A percentile compares a stretch with the other conserved stretches of the same genome.
phyloP scores from a whole-genome alignment of 352 stramenopile species.

The Blastocystis hominis region DNA sequence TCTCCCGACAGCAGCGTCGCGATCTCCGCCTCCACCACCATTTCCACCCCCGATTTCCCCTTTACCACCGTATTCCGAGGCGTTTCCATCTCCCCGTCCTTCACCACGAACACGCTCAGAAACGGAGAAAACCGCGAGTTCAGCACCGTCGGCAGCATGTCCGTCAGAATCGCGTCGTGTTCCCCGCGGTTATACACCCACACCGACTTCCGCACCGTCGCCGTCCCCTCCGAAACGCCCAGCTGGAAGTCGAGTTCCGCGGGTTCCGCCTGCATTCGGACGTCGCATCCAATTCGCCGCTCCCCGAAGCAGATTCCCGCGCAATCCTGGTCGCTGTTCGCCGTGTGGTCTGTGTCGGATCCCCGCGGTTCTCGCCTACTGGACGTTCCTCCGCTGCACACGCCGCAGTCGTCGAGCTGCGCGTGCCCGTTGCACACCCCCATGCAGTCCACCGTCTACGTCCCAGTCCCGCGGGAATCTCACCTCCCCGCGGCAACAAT shows the following conservation, averaged over 20 bases:
- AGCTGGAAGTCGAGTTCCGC: neutral
- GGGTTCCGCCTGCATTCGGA: neutral
- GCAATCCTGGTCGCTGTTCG: slow-evolving; percentile 31
- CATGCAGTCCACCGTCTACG: slow-evolving; percentile 17
- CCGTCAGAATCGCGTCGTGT: neutral
- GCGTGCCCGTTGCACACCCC: neutral
- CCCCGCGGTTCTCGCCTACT: neutral
- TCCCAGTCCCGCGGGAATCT: neutral
- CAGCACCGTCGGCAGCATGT: neutral
- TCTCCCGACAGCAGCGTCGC: neutral
- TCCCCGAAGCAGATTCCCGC: neutral
- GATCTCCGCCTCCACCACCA: neutral
- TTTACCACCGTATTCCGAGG: neutral
- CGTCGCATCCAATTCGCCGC: neutral
- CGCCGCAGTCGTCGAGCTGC: neutral
- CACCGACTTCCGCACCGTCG: neutral
- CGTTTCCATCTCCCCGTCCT: neutral
- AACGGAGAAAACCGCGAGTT: neutral
- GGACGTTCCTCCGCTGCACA: slow-evolving; percentile 39
- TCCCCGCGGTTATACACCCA: neutral
- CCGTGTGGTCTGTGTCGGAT: neutral
- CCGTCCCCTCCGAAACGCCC: neutral
- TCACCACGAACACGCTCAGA: neutral
- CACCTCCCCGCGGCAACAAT: neutral
- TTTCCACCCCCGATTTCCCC: neutral